Evolutionary conservation across 2,329 filamentous ascomycete species (phyloP), one percentile per base, ranked within the genome.

Genomic region (Venturia nashicola): DNA sequence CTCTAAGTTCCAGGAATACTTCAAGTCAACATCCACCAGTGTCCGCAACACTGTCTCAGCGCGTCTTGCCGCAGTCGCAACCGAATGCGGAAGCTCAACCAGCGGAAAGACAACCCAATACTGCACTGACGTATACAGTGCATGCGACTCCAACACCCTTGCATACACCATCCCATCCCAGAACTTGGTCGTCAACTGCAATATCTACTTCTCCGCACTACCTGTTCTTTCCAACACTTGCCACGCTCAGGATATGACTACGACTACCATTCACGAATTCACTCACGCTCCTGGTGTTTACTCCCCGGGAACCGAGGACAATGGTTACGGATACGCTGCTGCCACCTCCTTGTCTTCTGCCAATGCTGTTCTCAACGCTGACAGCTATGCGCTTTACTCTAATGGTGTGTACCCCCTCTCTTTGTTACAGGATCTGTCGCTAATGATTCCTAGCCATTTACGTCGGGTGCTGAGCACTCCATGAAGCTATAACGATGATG

Each of bases 191-290:
- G 65, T 66, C 48, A 61, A 34, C 27, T 66, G 65, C 59, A 18
- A 8, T n/a, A 16, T 65, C 23, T 65, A 46, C 43, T 65, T 65
- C 34, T 16, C 46, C 11, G 32, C 11, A 23, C n/a, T 65, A 5
- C 63, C 62, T 9, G 27, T 61, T 42, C 18, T 54, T 7, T 20
- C 63, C 5, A 6, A 12, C 2, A 46, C 36, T 20, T 89, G 86
- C 76, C 84, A 88, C 70, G 79, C 69, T 2, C 86, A 88, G 74
- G 86, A 88, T 70, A 83, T 86, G 74, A 83, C 82, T 2, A 86
- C 81, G 12, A 88, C 86, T 16, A 80, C 80, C 40, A 72, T 89
- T 16, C 86, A 89, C 69, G 86, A 89, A 77, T 77, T 80, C 68
- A 87, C 86, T 9, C 86, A 89, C 70, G 77, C 80, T n/a, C 74